Evolutionary conservation across 2,329 filamentous ascomycete species (phyloP).

Genomic region (Cladosporium sp.): DNA sequence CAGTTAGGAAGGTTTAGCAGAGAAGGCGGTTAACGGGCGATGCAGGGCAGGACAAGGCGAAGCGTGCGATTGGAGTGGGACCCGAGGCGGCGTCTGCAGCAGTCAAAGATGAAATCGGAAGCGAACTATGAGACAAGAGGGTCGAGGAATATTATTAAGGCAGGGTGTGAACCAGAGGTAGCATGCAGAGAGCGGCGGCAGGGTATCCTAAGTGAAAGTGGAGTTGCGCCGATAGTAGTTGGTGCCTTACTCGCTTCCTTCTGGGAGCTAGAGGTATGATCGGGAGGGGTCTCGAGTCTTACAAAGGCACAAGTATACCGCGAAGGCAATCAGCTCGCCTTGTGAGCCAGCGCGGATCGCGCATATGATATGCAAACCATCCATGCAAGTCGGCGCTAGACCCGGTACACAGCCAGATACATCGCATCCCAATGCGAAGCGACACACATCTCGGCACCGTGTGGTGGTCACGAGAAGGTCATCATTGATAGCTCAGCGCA

Average conservation of each 20-base stretch:
- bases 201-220: no score
- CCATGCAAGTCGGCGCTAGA: not conserved
- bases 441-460: not conserved
- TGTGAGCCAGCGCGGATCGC: not conserved
- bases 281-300: not conserved
- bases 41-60: not conserved
- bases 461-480: not conserved
- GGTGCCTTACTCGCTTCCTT: constrained; percentile 3
- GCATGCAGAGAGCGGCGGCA: not conserved
- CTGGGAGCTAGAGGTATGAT: not conserved
- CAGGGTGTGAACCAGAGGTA: not conserved
- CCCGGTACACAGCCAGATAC: not conserved
- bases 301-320: not conserved
- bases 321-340: not conserved
- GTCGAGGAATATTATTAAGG: not conserved
- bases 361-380: not conserved
- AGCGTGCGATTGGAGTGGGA: not conserved
- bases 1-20: constrained; percentile 5
- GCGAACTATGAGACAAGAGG: not conserved
- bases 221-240: not conserved
- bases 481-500: not conserved
- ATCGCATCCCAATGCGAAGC: no score
- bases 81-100: not conserved
- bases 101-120: not conserved
- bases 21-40: not conserved